A percentile compares a stretch with the other conserved stretches of the same genome.
Evolutionary conservation across 1,284 basidiomycete genomes (phyloP).

Genomic region (Sporisorium sorghi): DNA sequence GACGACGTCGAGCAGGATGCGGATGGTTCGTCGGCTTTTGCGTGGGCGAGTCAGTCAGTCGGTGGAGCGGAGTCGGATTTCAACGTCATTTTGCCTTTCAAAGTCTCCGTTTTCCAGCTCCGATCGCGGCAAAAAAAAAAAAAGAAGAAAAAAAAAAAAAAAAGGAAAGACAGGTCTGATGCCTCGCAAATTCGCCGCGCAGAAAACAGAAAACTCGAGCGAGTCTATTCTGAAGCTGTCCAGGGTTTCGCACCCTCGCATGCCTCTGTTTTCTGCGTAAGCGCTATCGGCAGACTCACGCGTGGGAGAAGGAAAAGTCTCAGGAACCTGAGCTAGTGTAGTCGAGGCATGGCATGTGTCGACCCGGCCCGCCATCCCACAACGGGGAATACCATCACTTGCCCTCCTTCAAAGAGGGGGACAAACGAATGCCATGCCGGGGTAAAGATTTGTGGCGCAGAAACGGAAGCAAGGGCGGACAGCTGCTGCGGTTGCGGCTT

Average conservation of each 20-base stretch:
- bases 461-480: neutral
- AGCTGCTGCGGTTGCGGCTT: neutral
- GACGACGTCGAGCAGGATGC: constrained; percentile 13
- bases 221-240: too few relatives aligned
- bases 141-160: neutral
- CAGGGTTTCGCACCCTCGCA: constrained; percentile 2
- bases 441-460: neutral
- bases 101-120: constrained; percentile 36
- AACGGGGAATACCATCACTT: neutral
- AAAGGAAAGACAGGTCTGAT: neutral
- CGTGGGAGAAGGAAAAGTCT: neutral
- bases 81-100: constrained; percentile 41
- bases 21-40: constrained; percentile 22
- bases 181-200: neutral
- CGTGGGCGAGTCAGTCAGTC: too few relatives aligned
- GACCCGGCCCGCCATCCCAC: neutral
- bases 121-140: neutral
- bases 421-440: neutral
- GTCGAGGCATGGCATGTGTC: constrained; percentile 6
- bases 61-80: constrained; percentile 10
- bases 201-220: neutral
- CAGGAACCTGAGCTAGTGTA: constrained; percentile 13
- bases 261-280: neutral
- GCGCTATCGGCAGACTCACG: constrained; percentile 7
- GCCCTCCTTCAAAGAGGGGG: neutral